phyloP scores from a whole-genome alignment of 768 basidiomycete species.

The Phaeotremella skinneri region DNA sequence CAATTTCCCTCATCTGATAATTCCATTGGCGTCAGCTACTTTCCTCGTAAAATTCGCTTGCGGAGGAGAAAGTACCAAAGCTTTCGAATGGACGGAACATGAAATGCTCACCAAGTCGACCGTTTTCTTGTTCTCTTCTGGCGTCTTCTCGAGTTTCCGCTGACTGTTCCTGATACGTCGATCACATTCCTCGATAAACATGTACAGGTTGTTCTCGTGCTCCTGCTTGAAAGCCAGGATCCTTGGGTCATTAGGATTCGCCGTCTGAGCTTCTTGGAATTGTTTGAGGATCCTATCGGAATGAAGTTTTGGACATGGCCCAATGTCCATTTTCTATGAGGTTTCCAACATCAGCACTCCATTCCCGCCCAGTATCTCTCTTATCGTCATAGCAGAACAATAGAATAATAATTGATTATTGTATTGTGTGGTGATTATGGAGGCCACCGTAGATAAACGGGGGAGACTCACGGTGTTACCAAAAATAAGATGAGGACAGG shows the following conservation, averaged over 20 bases:
- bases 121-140: conserved; percentile 98
- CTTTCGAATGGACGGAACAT: not conserved
- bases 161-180: conserved; percentile 90
- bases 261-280: conserved; percentile 74
- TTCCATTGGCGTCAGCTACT: not conserved
- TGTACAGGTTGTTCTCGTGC: conserved; percentile 91
- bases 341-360: not conserved
- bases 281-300: conserved; percentile 90
- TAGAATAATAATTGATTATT: not conserved
- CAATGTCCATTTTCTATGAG: conserved; percentile 96
- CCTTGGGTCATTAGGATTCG: conserved; percentile 72
- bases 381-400: not conserved
- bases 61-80: not conserved
- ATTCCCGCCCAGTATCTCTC: no score
- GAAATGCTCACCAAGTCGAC: conserved; percentile 72
- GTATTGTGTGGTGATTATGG: no score
- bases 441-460: not conserved
- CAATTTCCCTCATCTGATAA: conserved; percentile 92
- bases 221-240: conserved; percentile 87
- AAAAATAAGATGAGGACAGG: conserved; percentile 96
- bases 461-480: conserved; percentile 80
- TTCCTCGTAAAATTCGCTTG: conserved; percentile 4
- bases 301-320: conserved; percentile 94
- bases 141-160: conserved; percentile 94
- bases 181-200: conserved; percentile 98